A percentile compares a stretch with the other conserved stretches of the same genome.
Evolutionary conservation across 805 yeast species (phyloP).

Genomic region (Candida piceae): DNA sequence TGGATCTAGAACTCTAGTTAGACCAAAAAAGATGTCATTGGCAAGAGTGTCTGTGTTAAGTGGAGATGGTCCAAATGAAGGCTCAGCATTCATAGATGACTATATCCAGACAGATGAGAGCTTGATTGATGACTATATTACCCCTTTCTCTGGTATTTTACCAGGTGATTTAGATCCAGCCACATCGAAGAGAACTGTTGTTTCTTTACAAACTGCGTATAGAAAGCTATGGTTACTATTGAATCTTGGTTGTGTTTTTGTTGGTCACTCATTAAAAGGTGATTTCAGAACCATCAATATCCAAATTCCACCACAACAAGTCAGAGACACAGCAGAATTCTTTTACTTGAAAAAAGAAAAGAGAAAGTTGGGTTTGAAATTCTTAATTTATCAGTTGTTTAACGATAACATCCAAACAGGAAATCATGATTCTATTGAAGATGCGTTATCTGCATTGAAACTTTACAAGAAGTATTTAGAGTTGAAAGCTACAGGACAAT

Average conservation of each 20-base stretch:
- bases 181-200: conserved; percentile 62
- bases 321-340: conserved; percentile 81
- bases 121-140: conserved; percentile 76
- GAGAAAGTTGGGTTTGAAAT: conserved; percentile 77
- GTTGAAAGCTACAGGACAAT: conserved; percentile 49
- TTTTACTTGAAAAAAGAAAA: conserved; percentile 71
- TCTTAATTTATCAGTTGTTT: conserved; percentile 75
- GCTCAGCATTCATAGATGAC: conserved; percentile 87
- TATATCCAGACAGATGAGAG: conserved; percentile 66
- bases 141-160: conserved; percentile 90
- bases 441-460: conserved; percentile 80
- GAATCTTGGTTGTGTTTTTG: conserved; percentile 85
- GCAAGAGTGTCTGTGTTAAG: conserved; percentile 88
- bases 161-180: conserved; percentile 81
- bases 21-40: conserved; percentile 70
- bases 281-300: conserved; percentile 93
- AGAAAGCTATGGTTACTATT: conserved; percentile 85
- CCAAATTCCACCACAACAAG: conserved; percentile 79
- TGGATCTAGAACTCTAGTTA: conserved; percentile 63
- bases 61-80: conserved; percentile 62
- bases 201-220: conserved; percentile 77
- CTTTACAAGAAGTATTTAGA: conserved; percentile 70
- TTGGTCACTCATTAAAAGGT: conserved; percentile 89
- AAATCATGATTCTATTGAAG: conserved; percentile 96
- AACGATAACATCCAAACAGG: conserved; percentile 79